phyloP scores from a whole-genome alignment of 345 rosid genomes.

The Heritiera fomes region DNA sequence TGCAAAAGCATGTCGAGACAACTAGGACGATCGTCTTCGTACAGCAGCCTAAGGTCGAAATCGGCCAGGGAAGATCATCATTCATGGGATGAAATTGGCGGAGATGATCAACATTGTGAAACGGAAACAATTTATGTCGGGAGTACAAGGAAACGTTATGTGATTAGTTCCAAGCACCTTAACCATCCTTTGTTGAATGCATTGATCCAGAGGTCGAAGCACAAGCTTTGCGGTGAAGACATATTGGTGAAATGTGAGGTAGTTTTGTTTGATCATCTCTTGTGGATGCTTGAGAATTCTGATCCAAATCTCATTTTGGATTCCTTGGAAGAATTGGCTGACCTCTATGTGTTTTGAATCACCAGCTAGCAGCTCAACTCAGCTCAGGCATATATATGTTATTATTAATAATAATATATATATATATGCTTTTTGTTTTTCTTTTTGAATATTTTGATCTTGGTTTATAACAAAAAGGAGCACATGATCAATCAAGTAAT shows the following conservation, averaged over 20 bases:
- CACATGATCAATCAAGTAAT: background rate
- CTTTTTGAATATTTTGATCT: background rate
- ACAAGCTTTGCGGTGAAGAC: slow-evolving; percentile 29
- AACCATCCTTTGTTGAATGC: slow-evolving; percentile 77
- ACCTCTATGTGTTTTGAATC: slow-evolving; percentile 58
- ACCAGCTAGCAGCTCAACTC: background rate
- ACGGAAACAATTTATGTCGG: slow-evolving; percentile 53
- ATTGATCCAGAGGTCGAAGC: slow-evolving; percentile 51
- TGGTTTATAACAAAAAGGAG: background rate
- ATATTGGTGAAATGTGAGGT: slow-evolving; percentile 73
- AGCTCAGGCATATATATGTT: no score
- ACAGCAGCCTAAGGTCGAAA: slow-evolving; percentile 65
- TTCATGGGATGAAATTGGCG: slow-evolving; percentile 14
- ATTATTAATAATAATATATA: no score
- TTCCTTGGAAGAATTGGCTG: slow-evolving; percentile 71
- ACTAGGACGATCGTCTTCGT: slow-evolving; percentile 64
- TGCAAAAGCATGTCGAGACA: slow-evolving; percentile 86
- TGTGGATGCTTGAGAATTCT: slow-evolving; percentile 87
- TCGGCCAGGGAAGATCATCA: slow-evolving; percentile 43
- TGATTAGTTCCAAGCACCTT: slow-evolving; percentile 62
- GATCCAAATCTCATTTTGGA: slow-evolving; percentile 59
- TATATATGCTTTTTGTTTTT: background rate
- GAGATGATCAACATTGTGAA: slow-evolving; percentile 19
- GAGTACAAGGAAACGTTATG: slow-evolving; percentile 69
- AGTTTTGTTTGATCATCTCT: slow-evolving; percentile 77